Base-by-base conservation (phyloP, 2,329 filamentous ascomycete genomes). In the Sclerotinia sclerotiorum region DNA sequence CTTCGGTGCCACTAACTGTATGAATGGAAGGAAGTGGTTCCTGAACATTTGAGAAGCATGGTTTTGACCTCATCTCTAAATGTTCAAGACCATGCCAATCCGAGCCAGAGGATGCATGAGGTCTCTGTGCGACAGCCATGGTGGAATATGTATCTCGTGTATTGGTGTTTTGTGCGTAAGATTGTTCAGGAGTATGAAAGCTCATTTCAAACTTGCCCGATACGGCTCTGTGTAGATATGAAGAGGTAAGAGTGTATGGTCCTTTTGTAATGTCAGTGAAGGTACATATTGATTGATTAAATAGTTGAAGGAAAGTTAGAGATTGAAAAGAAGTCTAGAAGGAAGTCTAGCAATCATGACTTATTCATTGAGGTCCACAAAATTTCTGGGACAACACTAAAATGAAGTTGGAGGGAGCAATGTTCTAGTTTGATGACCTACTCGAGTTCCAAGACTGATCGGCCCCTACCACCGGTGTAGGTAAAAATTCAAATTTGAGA, bases 11-110 rank as follows among this genome's bases (percentile, higher is more conserved):
- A 51, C 60, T 52, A 39, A 63, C 60, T 39, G 60, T 63, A 39
- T 46, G 60, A 51, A 63, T 63, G 10, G 60, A 63, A 39, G 60
- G 60, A 39, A 63, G 60, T 52, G 60, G 39, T 51, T 62, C 44
- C 21, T 24, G 46, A 27, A 39, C 46, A 39, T 63, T 51, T 35
- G 60, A 2, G 46, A 51, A 7, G 32, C 60, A 32, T 51, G 60
- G 60, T 51, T 17, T 51, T 51, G 60, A 63, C 27, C 42, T 61
- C 42, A 61, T n/a, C 29, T 61, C 57, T n/a, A 61, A 21, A 21
- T n/a, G 46, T 27, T 39, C 60, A 39, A 63, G 29, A 24, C n/a
- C 48, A 51, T n/a, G 46, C 60, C 60, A 63, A 13, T 63, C 60
- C 15, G 29, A 39, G 32, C 29, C 60, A 63, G 60, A 42, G 48